Conservation (phyloP, 2,329 filamentous ascomycete genomes). For the Didymella pinodella region DNA sequence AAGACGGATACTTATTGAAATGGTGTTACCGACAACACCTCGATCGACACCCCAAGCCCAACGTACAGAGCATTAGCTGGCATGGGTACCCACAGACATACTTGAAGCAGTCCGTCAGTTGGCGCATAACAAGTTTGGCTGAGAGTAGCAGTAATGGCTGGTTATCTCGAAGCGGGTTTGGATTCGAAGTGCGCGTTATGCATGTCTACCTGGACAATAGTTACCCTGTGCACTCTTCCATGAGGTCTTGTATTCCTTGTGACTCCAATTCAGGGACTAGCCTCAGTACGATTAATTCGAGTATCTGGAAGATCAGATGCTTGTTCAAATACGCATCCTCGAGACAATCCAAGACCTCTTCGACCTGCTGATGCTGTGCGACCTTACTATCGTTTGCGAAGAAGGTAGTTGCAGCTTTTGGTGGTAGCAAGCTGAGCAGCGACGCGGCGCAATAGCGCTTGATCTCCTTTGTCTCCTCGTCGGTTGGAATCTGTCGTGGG, state of each 20-base stretch:
- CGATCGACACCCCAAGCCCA: background rate
- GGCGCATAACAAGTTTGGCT: background rate
- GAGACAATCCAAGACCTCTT: slow-evolving; percentile 73
- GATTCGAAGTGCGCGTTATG: slow-evolving; percentile 1
- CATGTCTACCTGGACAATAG: background rate
- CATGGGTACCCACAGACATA: background rate
- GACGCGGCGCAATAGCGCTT: slow-evolving; percentile 72
- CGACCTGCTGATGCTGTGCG: slow-evolving; percentile 66
- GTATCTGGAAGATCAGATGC: slow-evolving; percentile 81
- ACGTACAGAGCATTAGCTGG: background rate
- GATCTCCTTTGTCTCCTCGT: slow-evolving; percentile 68
- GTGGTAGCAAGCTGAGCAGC: slow-evolving; percentile 58
- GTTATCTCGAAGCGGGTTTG: background rate
- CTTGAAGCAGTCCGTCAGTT: background rate
- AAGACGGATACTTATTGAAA: background rate
- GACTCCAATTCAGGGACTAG: slow-evolving; percentile 85
- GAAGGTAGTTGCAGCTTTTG: slow-evolving; percentile 48
- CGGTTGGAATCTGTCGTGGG: slow-evolving; percentile 65
- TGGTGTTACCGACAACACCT: background rate
- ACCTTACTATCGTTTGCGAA: slow-evolving; percentile 52
- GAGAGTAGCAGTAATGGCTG: background rate
- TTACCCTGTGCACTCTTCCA: slow-evolving; percentile 71
- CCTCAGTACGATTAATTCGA: slow-evolving; percentile 83
- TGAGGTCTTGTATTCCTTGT: slow-evolving; percentile 73
- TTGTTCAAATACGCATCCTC: slow-evolving; percentile 90